These are phyloP conservation scores for Annulohypoxylon bovei DNA, from an alignment of 495 filamentous ascomycete genomes.

Conservation along the genomic window DNA sequence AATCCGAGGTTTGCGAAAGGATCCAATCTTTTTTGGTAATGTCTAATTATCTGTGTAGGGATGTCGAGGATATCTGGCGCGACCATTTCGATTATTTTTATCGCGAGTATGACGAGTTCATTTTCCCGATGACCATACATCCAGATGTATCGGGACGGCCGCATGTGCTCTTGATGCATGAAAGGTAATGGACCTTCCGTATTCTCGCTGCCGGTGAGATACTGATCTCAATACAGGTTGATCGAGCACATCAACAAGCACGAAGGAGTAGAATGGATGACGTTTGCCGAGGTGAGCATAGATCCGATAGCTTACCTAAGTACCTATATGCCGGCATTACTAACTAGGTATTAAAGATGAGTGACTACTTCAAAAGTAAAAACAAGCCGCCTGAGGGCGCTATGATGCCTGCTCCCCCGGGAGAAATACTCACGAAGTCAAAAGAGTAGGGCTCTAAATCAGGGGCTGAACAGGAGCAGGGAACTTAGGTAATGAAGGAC, in stretches of 20 bases:
- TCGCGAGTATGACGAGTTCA: conserved; percentile 68
- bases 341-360: conserved; percentile 56
- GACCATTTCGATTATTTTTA: conserved; percentile 70
- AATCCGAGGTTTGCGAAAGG: conserved; percentile 50
- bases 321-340: not conserved
- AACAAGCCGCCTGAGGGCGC: conserved; percentile 73
- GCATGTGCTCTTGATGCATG: conserved; percentile 67
- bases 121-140: conserved; percentile 70
- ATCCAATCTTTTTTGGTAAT: not conserved
- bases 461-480: not conserved
- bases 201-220: not conserved
- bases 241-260: conserved; percentile 79
- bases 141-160: conserved; percentile 68
- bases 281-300: conserved; percentile 64
- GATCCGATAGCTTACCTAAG: not conserved
- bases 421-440: conserved; percentile 64
- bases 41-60: conserved; percentile 34
- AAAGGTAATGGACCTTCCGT: conserved; percentile 42
- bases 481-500: not conserved
- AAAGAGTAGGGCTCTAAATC: conserved; percentile 14
- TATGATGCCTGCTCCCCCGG: conserved; percentile 69
- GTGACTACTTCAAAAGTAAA: conserved; percentile 68
- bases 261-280: conserved; percentile 79
- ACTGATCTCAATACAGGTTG: conserved; percentile 41
- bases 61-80: conserved; percentile 67